Percentiles rank a stretch among this genome's conserved stretches.
Conservation (phyloP, 768 basidiomycete species). For the Udeniomyces megalosporus region DNA sequence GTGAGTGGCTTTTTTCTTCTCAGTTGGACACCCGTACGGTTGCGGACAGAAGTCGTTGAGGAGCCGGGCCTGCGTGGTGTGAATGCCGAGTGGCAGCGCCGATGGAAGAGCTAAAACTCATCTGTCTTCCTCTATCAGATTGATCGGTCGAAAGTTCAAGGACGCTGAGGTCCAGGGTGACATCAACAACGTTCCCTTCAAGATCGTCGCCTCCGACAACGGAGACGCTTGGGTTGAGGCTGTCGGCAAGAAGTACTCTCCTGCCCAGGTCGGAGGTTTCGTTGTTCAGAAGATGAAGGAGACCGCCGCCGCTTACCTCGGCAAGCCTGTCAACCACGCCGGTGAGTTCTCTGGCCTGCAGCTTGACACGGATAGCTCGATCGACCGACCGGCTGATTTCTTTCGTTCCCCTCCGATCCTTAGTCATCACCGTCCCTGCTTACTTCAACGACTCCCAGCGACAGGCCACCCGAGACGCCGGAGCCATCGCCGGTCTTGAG, state of each 20-base stretch:
- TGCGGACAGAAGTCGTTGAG: no score
- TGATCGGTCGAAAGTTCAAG: constrained; percentile 76
- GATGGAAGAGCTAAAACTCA: no score
- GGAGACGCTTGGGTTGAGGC: constrained; percentile 54
- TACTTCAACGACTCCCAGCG: constrained; percentile 99
- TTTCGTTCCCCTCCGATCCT: background rate
- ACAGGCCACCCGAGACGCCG: constrained; percentile 95
- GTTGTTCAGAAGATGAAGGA: constrained; percentile 78
- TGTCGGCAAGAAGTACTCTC: constrained; percentile 59
- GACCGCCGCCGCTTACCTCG: constrained; percentile 82
- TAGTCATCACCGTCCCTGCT: constrained; percentile 85
- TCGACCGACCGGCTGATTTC: no score
- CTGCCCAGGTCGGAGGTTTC: constrained; percentile 34
- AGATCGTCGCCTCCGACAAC: constrained; percentile 44
- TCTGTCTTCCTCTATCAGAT: constrained; percentile 17
- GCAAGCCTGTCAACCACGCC: constrained; percentile 84
- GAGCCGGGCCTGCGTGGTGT: no score
- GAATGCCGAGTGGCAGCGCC: no score
- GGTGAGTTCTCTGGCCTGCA: no score
- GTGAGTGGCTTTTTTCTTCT: background rate
- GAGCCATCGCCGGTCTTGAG: constrained; percentile 91
- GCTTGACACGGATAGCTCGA: no score
- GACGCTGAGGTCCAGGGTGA: constrained; percentile 91
- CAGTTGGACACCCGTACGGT: constrained; percentile 45
- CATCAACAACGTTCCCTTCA: constrained; percentile 42